phyloP scores from a whole-genome alignment of 768 basidiomycete species.

The Naganishia friedmannii region DNA sequence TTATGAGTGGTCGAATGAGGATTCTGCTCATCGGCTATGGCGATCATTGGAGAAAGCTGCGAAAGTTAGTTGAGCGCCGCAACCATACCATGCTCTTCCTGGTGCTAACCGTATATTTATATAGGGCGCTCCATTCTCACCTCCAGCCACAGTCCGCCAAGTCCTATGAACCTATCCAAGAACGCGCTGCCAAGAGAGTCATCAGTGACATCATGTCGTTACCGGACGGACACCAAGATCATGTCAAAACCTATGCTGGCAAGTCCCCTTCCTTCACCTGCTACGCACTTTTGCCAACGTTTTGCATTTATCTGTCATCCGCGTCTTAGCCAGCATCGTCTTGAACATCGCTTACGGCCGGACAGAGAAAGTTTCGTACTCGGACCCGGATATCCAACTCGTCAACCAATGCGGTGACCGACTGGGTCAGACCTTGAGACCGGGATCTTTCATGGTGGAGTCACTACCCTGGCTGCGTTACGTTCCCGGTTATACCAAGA shows the following conservation, averaged over 20 bases:
- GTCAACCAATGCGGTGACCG: constrained; percentile 52
- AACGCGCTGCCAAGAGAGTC: constrained; percentile 51
- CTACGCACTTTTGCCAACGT: no score
- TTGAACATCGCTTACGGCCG: constrained; percentile 18
- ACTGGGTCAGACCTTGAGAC: constrained; percentile 51
- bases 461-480: constrained; percentile 35
- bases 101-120: background rate
- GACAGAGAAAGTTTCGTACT: constrained; percentile 18
- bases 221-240: constrained; percentile 13
- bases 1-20: constrained; percentile 18
- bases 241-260: constrained; percentile 19
- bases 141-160: constrained; percentile 60
- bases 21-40: constrained; percentile 19
- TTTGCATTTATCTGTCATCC: no score
- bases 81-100: background rate
- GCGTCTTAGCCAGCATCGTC: background rate
- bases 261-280: background rate
- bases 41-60: constrained; percentile 12
- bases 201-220: constrained; percentile 32
- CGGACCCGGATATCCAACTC: constrained; percentile 51
- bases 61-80: background rate
- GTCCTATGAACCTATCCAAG: constrained; percentile 59
- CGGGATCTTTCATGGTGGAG: constrained; percentile 29
- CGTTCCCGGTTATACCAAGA: constrained; percentile 64
- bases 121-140: constrained; percentile 62